These are phyloP conservation scores for Pythium folliculosum DNA, from an alignment of 352 stramenopile species.

Conservation along the genomic window DNA sequence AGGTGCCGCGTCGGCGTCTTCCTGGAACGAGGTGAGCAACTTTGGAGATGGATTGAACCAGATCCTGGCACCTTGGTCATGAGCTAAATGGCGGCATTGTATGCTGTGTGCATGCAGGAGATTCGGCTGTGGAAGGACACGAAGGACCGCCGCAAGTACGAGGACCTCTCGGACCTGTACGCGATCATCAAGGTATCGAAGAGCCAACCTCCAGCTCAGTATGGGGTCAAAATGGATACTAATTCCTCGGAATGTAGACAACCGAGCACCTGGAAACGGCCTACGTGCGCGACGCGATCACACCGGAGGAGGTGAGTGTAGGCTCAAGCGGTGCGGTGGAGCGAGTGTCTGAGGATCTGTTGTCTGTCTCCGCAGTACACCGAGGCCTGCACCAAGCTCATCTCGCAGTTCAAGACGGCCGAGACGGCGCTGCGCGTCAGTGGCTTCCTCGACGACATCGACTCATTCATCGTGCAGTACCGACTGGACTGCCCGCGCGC, in stretches of 20 bases:
- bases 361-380: constrained; percentile 80
- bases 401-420: constrained; percentile 97
- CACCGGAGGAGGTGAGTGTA: constrained; percentile 74
- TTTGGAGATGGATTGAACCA: neutral
- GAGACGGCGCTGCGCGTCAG: constrained; percentile 91
- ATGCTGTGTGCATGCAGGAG: constrained; percentile 33
- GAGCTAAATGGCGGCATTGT: too few species aligned
- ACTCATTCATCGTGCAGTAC: constrained; percentile 94
- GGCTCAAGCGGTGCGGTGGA: neutral
- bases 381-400: constrained; percentile 95
- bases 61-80: too few species aligned
- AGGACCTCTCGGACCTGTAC: constrained; percentile 92
- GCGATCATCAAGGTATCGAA: constrained; percentile 94
- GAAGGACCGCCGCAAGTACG: constrained; percentile 86
- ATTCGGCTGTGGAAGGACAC: constrained; percentile 83
- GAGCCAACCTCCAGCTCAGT: too few species aligned
- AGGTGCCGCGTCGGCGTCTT: neutral
- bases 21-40: constrained; percentile 25
- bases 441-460: constrained; percentile 65
- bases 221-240: neutral
- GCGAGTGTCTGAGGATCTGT: neutral
- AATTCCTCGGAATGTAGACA: constrained; percentile 50
- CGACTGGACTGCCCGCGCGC: constrained; percentile 96
- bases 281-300: constrained; percentile 96
- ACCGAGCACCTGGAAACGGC: constrained; percentile 97